Percentiles rank a stretch among this genome's conserved stretches.
Evolutionary conservation across 164 flowering plant genomes (phyloP).

Genomic region (Chimonanthus salicifolius): DNA sequence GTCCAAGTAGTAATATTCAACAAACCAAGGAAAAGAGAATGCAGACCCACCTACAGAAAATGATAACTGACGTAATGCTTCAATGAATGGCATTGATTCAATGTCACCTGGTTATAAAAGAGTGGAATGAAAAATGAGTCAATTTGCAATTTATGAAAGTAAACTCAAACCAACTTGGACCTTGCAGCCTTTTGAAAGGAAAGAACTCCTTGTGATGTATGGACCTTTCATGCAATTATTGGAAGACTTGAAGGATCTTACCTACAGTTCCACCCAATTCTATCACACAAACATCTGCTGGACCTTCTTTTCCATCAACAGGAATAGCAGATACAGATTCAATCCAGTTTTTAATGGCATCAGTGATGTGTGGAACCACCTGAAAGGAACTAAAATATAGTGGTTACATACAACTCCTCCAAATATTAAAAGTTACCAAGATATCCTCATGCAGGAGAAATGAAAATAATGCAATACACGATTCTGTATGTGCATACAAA

Average conservation of each 20-base stretch:
- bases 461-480: not conserved
- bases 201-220: not conserved
- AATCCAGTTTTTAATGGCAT: conserved; percentile 89
- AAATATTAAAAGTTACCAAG: not conserved
- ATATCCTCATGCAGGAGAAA: conserved; percentile 1
- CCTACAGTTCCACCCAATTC: conserved; percentile 99
- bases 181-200: not conserved
- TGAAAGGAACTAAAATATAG: conserved; percentile 21
- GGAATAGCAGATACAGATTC: conserved; percentile 76
- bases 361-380: conserved; percentile 97
- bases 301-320: conserved; percentile 89
- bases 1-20: not conserved
- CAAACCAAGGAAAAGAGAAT: not conserved
- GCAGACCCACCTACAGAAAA: conserved; percentile 77
- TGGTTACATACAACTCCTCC: not conserved
- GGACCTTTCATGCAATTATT: not conserved
- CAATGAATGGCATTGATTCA: conserved; percentile 98
- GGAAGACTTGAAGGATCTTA: conserved; percentile 18
- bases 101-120: conserved; percentile 62
- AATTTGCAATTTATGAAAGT: not conserved
- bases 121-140: not conserved
- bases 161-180: not conserved
- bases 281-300: conserved; percentile 98
- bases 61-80: conserved; percentile 87
- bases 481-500: conserved; percentile 2